Base-by-base conservation (phyloP, 139 green algal species). In the Coccomyxa sp. region DNA sequence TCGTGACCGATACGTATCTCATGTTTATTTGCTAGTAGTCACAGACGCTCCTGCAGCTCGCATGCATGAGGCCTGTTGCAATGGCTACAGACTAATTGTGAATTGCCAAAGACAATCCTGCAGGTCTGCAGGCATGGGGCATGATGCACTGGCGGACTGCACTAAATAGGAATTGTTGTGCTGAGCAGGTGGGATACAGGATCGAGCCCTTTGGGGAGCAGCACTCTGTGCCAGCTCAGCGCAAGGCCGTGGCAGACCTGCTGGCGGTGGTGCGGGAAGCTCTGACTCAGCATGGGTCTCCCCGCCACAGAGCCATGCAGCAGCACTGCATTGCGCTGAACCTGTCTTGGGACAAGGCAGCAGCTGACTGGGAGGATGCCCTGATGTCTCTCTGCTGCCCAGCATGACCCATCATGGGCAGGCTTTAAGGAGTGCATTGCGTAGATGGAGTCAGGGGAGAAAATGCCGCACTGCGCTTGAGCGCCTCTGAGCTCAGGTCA, bases 301-400 rank as follows among this genome's bases (percentile, higher is more conserved):
- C 68, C 31, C 0, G 80, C 7, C 88, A 86, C 70, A 50, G 27
- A 1, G 40, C 31, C 0, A 73, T 85, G 55, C 87, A 87, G n/a
- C 37, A 55, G 71, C 71, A 39, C 16, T 85, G 84, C 82, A 93
- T 96, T 90, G 79, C 74, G n/a, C 64, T 73, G 16, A 90, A 95
- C 55, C 84, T 95, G 69, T 94, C 89, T 0, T 96, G 92, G 92
- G 80, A 79, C 33, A 69, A 31, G 33, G 79, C 90, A 6, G 90
- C 85, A 7, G 76, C 58, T 18, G 55, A 86, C 55, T 95, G 91
- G 91, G 88, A 95, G 83, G 36, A 72, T 18, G 39, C 87, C 71
- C 76, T 95, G 72, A 1, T 37, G 2, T 29, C 24, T 29, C n/a
- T 34, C 16, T 58, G 44, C 70, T 35, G 58, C 58, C n/a, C 8